Evolutionary conservation across 202 grass and related monocot species (phyloP), one percentile per base, ranked within the genome.

Genomic region (Elaeis oleifera): DNA sequence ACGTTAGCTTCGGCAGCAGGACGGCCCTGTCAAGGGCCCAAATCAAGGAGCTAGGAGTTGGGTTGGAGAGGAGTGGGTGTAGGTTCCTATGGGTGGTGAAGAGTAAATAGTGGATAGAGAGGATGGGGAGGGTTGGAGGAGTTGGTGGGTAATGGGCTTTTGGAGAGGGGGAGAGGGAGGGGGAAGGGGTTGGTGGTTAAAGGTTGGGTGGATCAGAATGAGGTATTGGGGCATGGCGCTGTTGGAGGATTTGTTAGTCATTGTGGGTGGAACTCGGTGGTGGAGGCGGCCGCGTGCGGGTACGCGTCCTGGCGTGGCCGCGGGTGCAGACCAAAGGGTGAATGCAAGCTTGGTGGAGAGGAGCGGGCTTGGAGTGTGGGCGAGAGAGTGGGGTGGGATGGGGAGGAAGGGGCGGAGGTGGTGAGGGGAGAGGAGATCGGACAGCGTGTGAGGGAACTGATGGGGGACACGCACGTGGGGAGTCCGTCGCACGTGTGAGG

Each of bases 231-330:
- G 16, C 76, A 83, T 50, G 61, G 59, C 6, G 44, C 81, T 0
- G 54, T 95, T 13, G 81, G 64, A 5, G 64, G 73, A 16, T 95
- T 90, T 50, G 4, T 95, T 3, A 95, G 85, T 80, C 90, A 95
- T 63, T 87, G 90, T 32, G 86, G 90, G 1, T 90, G 90, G 83
- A 90, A 95, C 72, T 95, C 83, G 0, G 72, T 95, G 16, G 84
- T 71, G 0, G 86, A 95, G 65, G 75, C 86, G 0, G 80, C 78
- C 0, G 4, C 51, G n/a, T 17, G 23, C n/a, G 83, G 85, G 58
- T 87, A 9, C 70, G 60, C 16, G 60, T 95, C 60, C 21, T 95
- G 32, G 86, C 78, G 14, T 87, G 86, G 86, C 80, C 83, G 6
- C 44, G 74, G 18, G 44, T n/a, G 83, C 63, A 0, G 90, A 95